A percentile compares a stretch with the other conserved stretches of the same genome.
phyloP scores from a whole-genome alignment of 2,329 filamentous ascomycete genomes.

The Colletotrichum kahawae region DNA sequence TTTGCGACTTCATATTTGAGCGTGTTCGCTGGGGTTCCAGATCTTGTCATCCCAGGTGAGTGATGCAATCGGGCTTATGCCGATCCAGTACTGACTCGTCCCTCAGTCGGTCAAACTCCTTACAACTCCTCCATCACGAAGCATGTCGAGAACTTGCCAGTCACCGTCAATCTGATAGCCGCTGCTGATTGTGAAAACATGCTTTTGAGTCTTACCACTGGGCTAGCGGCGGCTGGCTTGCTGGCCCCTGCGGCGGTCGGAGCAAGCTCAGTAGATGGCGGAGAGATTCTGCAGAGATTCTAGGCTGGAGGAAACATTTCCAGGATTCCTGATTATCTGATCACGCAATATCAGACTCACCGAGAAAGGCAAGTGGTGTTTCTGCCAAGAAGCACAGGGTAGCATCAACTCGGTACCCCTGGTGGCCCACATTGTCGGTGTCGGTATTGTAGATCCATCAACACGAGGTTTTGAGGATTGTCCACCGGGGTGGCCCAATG shows the following conservation, averaged over 20 bases:
- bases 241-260: not conserved
- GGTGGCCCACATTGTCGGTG: not conserved
- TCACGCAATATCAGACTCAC: not conserved
- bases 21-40: slow-evolving; percentile 25
- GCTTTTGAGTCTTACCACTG: slow-evolving; percentile 57
- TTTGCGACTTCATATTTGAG: slow-evolving; percentile 22
- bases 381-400: not conserved
- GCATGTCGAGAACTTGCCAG: slow-evolving; percentile 56
- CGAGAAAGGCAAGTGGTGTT: not conserved
- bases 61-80: slow-evolving; percentile 43
- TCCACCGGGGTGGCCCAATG: not conserved
- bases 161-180: slow-evolving; percentile 61
- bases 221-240: slow-evolving; percentile 34
- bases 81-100: not conserved
- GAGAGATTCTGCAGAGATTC: not conserved
- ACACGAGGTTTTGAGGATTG: not conserved
- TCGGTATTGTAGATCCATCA: not conserved
- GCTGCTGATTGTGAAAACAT: slow-evolving; percentile 65
- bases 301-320: not conserved
- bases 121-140: slow-evolving; percentile 42
- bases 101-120: slow-evolving; percentile 35
- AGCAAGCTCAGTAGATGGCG: not conserved
- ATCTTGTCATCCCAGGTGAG: slow-evolving; percentile 36
- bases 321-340: not conserved
- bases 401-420: not conserved